Percentiles rank a stretch among this genome's conserved stretches.
These are phyloP conservation scores for Coprinopsis marcescibilis DNA, from an alignment of 768 basidiomycete species.

Conservation along the genomic window DNA sequence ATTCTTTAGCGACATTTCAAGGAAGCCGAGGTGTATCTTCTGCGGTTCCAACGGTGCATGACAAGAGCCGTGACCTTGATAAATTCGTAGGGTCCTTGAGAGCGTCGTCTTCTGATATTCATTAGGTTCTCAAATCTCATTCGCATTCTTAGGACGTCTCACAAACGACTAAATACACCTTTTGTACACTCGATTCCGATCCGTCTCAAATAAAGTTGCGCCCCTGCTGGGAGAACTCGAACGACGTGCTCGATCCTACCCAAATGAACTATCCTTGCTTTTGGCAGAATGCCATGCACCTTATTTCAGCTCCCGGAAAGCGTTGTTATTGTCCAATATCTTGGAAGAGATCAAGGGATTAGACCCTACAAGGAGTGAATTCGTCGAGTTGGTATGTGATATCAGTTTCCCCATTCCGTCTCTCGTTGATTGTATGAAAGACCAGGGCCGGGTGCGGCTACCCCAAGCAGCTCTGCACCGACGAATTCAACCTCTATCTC, in stretches of 20 bases:
- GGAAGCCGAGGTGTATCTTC: constrained; percentile 91
- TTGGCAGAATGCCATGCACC: constrained; percentile 83
- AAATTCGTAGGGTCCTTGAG: constrained; percentile 86
- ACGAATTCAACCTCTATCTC: constrained; percentile 83
- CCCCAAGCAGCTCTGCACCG: constrained; percentile 83
- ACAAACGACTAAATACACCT: constrained; percentile 73
- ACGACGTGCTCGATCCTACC: constrained; percentile 64
- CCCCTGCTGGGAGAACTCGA: constrained; percentile 86
- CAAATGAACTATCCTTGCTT: constrained; percentile 75
- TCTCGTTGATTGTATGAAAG: constrained; percentile 32
- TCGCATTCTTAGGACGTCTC: constrained; percentile 59
- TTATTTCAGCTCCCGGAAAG: constrained; percentile 71
- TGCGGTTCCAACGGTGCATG: constrained; percentile 97
- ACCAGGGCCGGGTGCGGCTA: constrained; percentile 90
- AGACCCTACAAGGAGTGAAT: constrained; percentile 71
- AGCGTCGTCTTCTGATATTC: constrained; percentile 64
- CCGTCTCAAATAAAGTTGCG: constrained; percentile 62
- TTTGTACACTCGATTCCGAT: constrained; percentile 83
- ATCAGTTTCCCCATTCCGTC: neutral
- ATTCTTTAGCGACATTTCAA: constrained; percentile 71
- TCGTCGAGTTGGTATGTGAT: constrained; percentile 74
- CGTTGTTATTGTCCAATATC: constrained; percentile 64
- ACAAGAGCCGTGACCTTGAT: constrained; percentile 97
- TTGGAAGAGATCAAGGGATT: constrained; percentile 78
- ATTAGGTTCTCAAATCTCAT: neutral